Evolutionary conservation across 179 eudicot genomes (phyloP).

Genomic region (Beta lomatogona): DNA sequence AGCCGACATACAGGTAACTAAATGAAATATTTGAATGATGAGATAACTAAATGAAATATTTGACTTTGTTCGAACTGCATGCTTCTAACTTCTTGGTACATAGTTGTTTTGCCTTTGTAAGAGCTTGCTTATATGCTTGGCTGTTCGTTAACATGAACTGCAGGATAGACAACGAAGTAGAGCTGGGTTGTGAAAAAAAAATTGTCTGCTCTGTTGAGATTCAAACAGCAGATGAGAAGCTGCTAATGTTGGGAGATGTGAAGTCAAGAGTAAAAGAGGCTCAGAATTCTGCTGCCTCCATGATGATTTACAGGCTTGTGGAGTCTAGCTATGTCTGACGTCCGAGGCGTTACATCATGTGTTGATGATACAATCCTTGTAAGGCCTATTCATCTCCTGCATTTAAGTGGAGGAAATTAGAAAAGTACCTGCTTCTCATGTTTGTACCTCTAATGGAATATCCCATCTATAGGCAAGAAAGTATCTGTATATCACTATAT

Average conservation of each 20-base stretch:
- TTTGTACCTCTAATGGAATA: background rate
- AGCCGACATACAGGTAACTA: constrained; percentile 55
- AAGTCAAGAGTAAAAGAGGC: constrained; percentile 62
- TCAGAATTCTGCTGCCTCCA: constrained; percentile 83
- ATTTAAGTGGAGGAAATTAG: constrained; percentile 39
- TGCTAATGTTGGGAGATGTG: constrained; percentile 25
- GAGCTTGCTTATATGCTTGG: background rate
- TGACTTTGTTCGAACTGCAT: background rate
- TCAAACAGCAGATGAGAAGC: constrained; percentile 29
- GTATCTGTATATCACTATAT: no score
- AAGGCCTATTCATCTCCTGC: constrained; percentile 31
- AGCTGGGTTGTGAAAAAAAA: constrained; percentile 59
- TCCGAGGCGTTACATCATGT: background rate
- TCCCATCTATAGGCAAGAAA: background rate
- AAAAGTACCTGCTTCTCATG: constrained; percentile 28
- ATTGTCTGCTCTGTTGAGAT: constrained; percentile 61
- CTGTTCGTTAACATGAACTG: constrained; percentile 1
- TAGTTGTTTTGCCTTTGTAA: background rate
- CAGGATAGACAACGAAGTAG: constrained; percentile 59
- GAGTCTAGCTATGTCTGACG: constrained; percentile 26
- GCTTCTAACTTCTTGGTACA: no score
- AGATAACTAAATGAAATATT: background rate
- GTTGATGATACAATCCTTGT: background rate
- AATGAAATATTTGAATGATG: background rate
- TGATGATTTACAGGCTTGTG: constrained; percentile 52